Conservation (phyloP, 352 stramenopile species). For the Pythium rhizo-oryzae region DNA sequence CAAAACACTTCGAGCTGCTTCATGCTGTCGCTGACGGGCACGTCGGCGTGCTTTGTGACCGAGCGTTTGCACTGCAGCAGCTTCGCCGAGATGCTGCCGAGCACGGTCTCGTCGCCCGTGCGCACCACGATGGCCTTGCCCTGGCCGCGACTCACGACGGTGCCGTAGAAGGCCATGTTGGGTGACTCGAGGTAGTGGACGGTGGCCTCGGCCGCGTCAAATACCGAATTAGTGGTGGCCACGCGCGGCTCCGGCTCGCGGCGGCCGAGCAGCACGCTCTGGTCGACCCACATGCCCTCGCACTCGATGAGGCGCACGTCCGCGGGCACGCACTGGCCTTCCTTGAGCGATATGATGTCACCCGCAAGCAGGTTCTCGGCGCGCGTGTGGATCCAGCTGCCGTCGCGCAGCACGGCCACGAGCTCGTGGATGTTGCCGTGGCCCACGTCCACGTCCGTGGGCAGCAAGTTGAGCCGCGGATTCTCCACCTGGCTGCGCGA, state of each 20-base stretch:
- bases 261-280: conserved; percentile 37
- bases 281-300: conserved; percentile 50
- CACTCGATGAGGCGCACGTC: conserved; percentile 56
- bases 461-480: conserved; percentile 46
- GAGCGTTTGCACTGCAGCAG: conserved; percentile 33
- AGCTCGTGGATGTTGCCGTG: conserved; percentile 61
- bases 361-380: conserved; percentile 53
- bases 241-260: conserved; percentile 29
- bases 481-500: conserved; percentile 35
- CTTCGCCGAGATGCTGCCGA: conserved; percentile 43
- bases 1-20: conserved; percentile 48
- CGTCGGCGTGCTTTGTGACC: conserved; percentile 30
- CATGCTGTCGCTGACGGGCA: conserved; percentile 42
- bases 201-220: conserved; percentile 40
- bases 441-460: conserved; percentile 44
- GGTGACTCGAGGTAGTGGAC: conserved; percentile 51
- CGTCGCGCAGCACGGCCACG: conserved; percentile 53
- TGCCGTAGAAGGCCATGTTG: conserved; percentile 60
- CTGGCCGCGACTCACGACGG: conserved; percentile 38
- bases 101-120: conserved; percentile 46
- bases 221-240: conserved; percentile 43
- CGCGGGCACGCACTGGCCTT: conserved; percentile 52
- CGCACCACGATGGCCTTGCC: conserved; percentile 57
- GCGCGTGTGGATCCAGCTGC: conserved; percentile 58
- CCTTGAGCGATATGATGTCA: conserved; percentile 52